Evolutionary conservation across 176 grass and related monocot genomes (phyloP).

Genomic region (Saccharum officinarum): DNA sequence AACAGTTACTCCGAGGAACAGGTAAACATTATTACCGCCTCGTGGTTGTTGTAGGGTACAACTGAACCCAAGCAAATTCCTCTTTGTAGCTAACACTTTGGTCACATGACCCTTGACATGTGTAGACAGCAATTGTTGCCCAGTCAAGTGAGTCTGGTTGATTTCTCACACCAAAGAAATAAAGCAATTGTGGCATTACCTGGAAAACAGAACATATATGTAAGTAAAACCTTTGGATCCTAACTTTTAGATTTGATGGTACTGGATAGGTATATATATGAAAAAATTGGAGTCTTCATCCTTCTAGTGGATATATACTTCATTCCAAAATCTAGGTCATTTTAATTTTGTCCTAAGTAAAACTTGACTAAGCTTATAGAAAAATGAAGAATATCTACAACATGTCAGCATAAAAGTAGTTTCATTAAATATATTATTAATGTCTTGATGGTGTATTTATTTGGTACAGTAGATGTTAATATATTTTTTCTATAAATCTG

Average conservation of each 20-base stretch:
- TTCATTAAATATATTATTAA: neutral
- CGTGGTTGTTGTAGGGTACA: conserved; percentile 55
- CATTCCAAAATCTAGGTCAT: neutral
- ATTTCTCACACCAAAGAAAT: conserved; percentile 81
- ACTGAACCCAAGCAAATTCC: conserved; percentile 90
- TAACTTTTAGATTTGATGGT: neutral
- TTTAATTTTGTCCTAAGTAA: neutral
- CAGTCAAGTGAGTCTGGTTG: conserved; percentile 89
- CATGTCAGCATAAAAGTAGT: neutral
- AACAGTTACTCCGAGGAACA: neutral
- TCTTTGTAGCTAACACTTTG: conserved; percentile 73
- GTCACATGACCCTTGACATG: conserved; percentile 78
- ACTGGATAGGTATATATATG: neutral
- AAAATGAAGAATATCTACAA: neutral
- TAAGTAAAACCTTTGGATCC: conserved; percentile 16
- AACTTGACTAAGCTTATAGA: neutral
- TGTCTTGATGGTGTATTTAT: neutral
- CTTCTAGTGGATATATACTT: neutral
- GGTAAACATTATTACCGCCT: conserved; percentile 24
- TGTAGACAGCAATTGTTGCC: conserved; percentile 78
- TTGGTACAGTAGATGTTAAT: neutral
- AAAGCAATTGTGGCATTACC: conserved; percentile 96
- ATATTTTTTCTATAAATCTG: neutral
- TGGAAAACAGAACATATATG: conserved; percentile 46
- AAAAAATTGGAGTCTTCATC: neutral